Percentiles rank a stretch among this genome's conserved stretches.
Conservation (phyloP, 2,329 filamentous ascomycete species). For the Zymoseptoria brevis region DNA sequence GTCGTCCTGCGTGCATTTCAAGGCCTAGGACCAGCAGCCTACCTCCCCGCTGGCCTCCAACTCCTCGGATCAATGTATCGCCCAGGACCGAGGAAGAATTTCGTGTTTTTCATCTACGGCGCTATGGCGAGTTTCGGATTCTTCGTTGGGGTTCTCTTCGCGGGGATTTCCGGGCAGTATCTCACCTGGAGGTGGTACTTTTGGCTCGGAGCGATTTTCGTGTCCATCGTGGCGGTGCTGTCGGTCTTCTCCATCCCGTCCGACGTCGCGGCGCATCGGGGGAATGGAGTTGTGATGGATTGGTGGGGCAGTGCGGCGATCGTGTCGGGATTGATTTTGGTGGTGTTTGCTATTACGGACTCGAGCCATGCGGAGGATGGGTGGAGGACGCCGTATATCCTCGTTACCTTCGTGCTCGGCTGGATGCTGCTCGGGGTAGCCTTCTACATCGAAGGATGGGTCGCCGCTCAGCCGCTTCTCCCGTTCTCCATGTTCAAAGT, state of each 20-base stretch:
- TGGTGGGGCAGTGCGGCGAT: conserved; percentile 57
- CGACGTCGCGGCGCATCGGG: conserved; percentile 33
- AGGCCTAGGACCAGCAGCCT: conserved; percentile 32
- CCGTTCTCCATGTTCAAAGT: conserved; percentile 62
- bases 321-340: conserved; percentile 57
- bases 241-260: conserved; percentile 45
- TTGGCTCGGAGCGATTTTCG: conserved; percentile 53
- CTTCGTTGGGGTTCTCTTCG: conserved; percentile 58
- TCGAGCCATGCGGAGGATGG: conserved; percentile 59
- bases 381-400: conserved; percentile 68
- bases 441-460: conserved; percentile 65
- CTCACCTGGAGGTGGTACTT: conserved; percentile 60
- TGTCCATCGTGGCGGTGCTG: conserved; percentile 38
- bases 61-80: conserved; percentile 30
- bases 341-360: conserved; percentile 69
- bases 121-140: conserved; percentile 49
- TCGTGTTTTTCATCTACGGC: conserved; percentile 37
- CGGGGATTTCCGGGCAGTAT: conserved; percentile 50
- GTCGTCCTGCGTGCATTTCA: conserved; percentile 30
- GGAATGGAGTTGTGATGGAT: conserved; percentile 54
- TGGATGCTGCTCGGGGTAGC: conserved; percentile 51
- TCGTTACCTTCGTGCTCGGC: conserved; percentile 56
- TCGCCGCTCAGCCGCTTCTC: conserved; percentile 59
- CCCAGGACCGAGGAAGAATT: conserved; percentile 31
- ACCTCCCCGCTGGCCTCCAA: conserved; percentile 27